Evolutionary conservation across 148 eudicot species (phyloP).

Genomic region (Nepenthes gracilis): DNA sequence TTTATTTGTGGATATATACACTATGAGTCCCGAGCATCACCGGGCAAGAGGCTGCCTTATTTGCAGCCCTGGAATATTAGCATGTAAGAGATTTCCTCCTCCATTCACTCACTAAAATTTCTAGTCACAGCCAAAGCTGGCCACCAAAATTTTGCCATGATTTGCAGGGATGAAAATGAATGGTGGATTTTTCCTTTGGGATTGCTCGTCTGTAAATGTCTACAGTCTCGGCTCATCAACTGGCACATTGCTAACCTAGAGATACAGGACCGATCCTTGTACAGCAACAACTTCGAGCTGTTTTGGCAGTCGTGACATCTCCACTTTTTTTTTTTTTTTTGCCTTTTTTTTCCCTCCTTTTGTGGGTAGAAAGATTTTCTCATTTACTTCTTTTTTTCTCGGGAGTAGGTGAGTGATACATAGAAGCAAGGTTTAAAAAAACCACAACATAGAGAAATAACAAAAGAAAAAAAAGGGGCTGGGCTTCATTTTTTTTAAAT

Average conservation of each 20-base stretch:
- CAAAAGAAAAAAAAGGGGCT: too few relatives aligned
- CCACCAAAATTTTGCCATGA: background rate
- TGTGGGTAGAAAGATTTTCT: too few relatives aligned
- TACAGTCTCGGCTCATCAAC: constrained; percentile 78
- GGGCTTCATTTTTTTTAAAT: background rate
- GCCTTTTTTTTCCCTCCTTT: background rate
- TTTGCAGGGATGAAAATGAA: constrained; percentile 94
- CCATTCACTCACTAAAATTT: background rate
- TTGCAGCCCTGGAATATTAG: constrained; percentile 79
- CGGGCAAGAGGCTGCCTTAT: constrained; percentile 43
- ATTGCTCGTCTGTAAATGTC: constrained; percentile 72
- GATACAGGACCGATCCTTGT: constrained; percentile 96
- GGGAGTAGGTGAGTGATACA: too few relatives aligned
- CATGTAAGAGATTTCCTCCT: constrained; percentile 41
- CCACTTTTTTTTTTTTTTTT: constrained; percentile 10
- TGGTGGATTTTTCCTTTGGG: constrained; percentile 98
- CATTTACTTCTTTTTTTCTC: too few relatives aligned
- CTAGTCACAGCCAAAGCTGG: background rate
- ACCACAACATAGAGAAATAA: too few relatives aligned
- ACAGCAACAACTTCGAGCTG: constrained; percentile 70
- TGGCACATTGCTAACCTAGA: constrained; percentile 98
- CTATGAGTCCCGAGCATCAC: constrained; percentile 46
- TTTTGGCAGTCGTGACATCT: constrained; percentile 80
- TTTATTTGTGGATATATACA: constrained; percentile 72
- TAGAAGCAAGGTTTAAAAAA: too few relatives aligned